Evolutionary conservation across 306 rosid genomes (phyloP).

Genomic region (Hylodesmum podocarpum): DNA sequence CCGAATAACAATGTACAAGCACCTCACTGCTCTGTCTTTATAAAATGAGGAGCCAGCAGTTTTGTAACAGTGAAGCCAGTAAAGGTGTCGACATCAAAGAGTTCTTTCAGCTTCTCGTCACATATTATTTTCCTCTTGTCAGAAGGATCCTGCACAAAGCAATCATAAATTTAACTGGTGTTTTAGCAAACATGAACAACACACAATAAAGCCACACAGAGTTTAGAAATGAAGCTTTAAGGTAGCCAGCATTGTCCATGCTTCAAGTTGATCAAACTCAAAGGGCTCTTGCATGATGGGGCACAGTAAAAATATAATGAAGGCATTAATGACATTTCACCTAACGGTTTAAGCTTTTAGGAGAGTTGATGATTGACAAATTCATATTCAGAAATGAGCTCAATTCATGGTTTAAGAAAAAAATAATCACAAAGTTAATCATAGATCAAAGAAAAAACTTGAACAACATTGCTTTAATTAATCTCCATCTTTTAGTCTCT

Average conservation of each 20-base stretch:
- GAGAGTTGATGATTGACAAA: slow-evolving; percentile 2
- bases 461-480: slow-evolving; percentile 2
- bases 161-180: slow-evolving; percentile 27
- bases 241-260: neutral
- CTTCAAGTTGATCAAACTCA: neutral
- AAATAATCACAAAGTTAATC: neutral
- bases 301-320: neutral
- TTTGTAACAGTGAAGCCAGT: slow-evolving; percentile 69
- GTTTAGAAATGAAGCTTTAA: neutral
- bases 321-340: neutral
- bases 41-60: slow-evolving; percentile 67
- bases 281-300: neutral
- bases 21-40: slow-evolving; percentile 52
- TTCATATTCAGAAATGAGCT: slow-evolving; percentile 4
- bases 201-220: slow-evolving; percentile 5
- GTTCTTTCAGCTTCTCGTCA: slow-evolving; percentile 80
- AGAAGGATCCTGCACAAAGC: slow-evolving; percentile 65
- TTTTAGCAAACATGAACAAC: neutral
- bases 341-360: neutral
- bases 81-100: slow-evolving; percentile 61
- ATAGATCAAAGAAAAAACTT: slow-evolving; percentile 18
- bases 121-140: slow-evolving; percentile 72
- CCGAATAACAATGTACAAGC: slow-evolving; percentile 25
- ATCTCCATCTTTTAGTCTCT: neutral
- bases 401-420: neutral